Conservation (phyloP, 495 filamentous ascomycete species). For the Hapsidospora chrysogenum region DNA sequence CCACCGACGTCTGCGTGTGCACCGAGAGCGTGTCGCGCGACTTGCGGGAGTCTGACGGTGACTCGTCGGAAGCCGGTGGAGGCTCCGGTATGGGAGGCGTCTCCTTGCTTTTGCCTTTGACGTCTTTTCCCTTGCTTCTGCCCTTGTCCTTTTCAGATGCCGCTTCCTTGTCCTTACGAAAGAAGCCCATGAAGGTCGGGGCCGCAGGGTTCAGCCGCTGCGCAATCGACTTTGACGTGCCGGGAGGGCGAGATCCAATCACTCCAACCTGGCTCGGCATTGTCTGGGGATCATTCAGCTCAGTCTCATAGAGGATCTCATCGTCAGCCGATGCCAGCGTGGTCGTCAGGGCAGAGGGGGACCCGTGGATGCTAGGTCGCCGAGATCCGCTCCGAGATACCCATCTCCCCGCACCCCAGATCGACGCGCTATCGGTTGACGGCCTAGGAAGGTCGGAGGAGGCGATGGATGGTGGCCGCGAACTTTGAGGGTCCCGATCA, state of each 20-base stretch:
- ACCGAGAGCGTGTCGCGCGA: slow-evolving; percentile 34
- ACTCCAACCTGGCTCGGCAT: slow-evolving; percentile 29
- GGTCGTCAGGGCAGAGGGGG: slow-evolving; percentile 30
- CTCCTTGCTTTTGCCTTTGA: slow-evolving; percentile 13
- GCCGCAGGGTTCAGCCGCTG: slow-evolving; percentile 33
- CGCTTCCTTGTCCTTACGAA: slow-evolving; percentile 18
- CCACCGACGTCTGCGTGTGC: slow-evolving; percentile 43
- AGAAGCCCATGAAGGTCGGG: slow-evolving; percentile 31
- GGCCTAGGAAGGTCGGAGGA: slow-evolving; percentile 68
- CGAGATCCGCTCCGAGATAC: slow-evolving; percentile 26
- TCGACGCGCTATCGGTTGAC: slow-evolving; percentile 53
- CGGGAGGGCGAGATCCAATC: slow-evolving; percentile 30
- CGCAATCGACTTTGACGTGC: slow-evolving; percentile 19
- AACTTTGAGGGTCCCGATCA: slow-evolving; percentile 48
- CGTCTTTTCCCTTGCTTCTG: slow-evolving; percentile 8
- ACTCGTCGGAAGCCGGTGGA: slow-evolving; percentile 19
- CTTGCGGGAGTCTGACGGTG: slow-evolving; percentile 42
- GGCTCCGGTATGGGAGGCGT: slow-evolving; percentile 15
- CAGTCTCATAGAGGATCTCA: slow-evolving; percentile 29
- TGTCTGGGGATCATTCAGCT: slow-evolving; percentile 13
- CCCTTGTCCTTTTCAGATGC: slow-evolving; percentile 16
- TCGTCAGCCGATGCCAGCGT: slow-evolving; percentile 31
- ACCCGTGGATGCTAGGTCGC: slow-evolving; percentile 29
- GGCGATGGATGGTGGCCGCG: slow-evolving; percentile 61
- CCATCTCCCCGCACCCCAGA: slow-evolving; percentile 30